Base-by-base conservation (phyloP, 2,329 filamentous ascomycete genomes). In the Colletotrichum siamense region DNA sequence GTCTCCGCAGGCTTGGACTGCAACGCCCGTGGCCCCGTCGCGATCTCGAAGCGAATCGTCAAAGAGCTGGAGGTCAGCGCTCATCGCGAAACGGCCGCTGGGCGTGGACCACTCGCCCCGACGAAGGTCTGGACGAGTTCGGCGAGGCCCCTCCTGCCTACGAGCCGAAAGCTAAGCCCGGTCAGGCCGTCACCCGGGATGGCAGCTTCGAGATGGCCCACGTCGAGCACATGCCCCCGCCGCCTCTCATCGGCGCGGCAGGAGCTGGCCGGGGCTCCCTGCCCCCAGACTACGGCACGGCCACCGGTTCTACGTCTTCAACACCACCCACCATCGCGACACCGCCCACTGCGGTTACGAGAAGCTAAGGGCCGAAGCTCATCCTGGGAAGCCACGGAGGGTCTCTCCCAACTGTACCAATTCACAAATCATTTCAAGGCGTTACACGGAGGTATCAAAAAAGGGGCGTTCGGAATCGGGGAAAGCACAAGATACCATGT, bases 141-240 rank as follows among this genome's bases (percentile, higher is more conserved):
- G 92, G 92, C 32, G 91, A 94, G 81, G 91, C 92, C 12, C 92
- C 92, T 66, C 92, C 92, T 64, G 91, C 92, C 1, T 94, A 94
- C 81, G 86, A 85, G 55, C 76, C 71, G 18, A 75, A 78, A 34
- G 80, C 80, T 8, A 84, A 84, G 79, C 77, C 77, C 18, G 77
- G 76, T 13, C 77, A 76, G 57, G 18, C 72, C 30, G 24, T 77
- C 12, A 36, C 71, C 59, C 49, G 62, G 8, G 68, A 71, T 22
- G 66, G 71, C 18, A 75, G 75, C 65, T 74, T 77, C 61, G 75
- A 77, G 71, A 69, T 77, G 71, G 65, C 65, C 8, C 75, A 70
- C 18, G 71, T 71, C 24, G 75, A 75, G 52, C 65, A 75, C 18
- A 64, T 69, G 13, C 64, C 64, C 30, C 64, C 70, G 6, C 64